Evolutionary conservation across 2,329 filamentous ascomycete genomes (phyloP), one percentile per base, ranked within the genome.

Genomic region (Elsinoe australis): DNA sequence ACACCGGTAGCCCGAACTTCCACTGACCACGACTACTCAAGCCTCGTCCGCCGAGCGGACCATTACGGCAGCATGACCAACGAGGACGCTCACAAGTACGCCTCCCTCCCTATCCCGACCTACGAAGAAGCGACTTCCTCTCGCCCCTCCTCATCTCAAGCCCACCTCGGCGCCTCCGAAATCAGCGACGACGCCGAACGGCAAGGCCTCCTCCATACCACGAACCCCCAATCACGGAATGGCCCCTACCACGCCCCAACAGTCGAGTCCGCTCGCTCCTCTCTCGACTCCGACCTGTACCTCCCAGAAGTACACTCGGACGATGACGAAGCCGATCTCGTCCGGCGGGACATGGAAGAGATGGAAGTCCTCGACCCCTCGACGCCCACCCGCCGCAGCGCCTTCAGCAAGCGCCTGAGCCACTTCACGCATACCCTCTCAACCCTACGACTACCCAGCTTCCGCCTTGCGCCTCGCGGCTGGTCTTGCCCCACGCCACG

Each of bases 271-370:
- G 83, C 81, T 52, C 83, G 89, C 53, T 70, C 71, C 42, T 79
- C 68, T 65, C 69, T 74, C 55, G 81, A 75, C 52, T 67, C 59
- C 53, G 68, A 71, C 50, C 59, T 71, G 57, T 71, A 69, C 51
- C 69, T 73, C 54, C 74, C 70, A 39, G 78, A 76, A 52, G 71
- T 71, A 42, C 66, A 62, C 70, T 78, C 66, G 65, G 74, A 60
- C 66, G 59, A 54, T 74, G 69, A 64, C 64, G 71, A 59, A 57
- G 70, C 70, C 67, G 85, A 59, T 49, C 64, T 66, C 38, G 75
- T 92, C 58, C 80, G 86, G 53, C 77, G 83, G 55, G 86, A 92
- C 67, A 83, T 96, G 70, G 80, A 94, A 61, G 85, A 95, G 74
- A 81, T 94, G 75, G 87, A 94, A 56, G 79, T 94, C 33, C 78